Base-by-base conservation (phyloP, 2,329 filamentous ascomycete species). In the Penicillium sp. region DNA sequence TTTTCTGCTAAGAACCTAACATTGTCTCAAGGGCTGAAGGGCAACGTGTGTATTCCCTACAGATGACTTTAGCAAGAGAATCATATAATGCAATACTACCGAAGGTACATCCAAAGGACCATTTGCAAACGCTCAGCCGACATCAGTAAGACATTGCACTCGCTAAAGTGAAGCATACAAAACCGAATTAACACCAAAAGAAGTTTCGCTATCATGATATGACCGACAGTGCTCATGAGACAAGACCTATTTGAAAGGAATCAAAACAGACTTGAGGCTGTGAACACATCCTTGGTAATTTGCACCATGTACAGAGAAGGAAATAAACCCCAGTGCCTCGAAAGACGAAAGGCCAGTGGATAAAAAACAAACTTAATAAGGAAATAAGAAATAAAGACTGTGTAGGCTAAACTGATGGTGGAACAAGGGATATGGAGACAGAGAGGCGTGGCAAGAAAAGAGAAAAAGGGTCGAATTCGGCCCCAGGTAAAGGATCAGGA, bases 231-330 rank as follows among this genome's bases (percentile, higher is more conserved):
- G 24, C 26, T 32, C 20, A 23, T 34, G 18, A 10, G 8, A 26
- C 21, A 18, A 32, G 21, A 26, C 18, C 26, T 26, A 42, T 26
- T 29, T 27, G 12, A 32, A 36, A 7, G 13, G 29, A 27, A 27
- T 34, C 23, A 21, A 29, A 24, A 20, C 17, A 27, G 23, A 29
- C 13, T 6, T 26, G 18, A 17, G 57, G 62, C 61, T 59, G 59
- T 65, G 60, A 59, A 50, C 43, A 51, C 52, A 46, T 54, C 49
- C 53, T 52, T 52, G 44, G 54, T 65, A 63, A 59, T 61, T 60
- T 51, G 54, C 56, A 61, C 54, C 58, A 68, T 67, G 60, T 65
- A 63, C 67, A 66, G 54, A 52, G 48, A 56, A 61, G 51, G 50
- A 49, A 51, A 60, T 51, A 52, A 24, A 55, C 41, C 42, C 52